Evolutionary conservation across 768 basidiomycete species (phyloP), one percentile per base, ranked within the genome.

Genomic region (Suillus brevipes): DNA sequence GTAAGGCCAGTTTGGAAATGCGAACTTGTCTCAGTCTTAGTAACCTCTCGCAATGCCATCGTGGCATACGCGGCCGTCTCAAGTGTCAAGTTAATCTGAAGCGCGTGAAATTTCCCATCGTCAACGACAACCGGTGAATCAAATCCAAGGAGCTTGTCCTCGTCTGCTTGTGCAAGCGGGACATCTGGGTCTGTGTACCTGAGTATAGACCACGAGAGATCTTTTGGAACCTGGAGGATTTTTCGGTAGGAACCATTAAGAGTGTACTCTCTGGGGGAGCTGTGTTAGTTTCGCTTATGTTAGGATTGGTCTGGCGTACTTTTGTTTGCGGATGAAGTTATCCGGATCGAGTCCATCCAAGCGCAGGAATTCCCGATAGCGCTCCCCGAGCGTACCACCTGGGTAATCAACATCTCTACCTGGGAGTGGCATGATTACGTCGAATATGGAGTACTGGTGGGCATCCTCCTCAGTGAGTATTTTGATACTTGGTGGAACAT

Each of bases 361-460:
- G 65, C 78, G 81, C 68, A 99, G 82, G 73, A 92, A 95, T 72
- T 91, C 87, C 66, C 82, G 83, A 76, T 97, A 98, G 60, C 87
- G 84, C 69, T 96, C 90, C 31, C 95, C 94, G n/a, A 98, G 85
- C 23, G 81, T 70, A 14, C 95, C 95, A 4, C 89, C 91, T 0
- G 97, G 97, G 75, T 94, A 98, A 40, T 90, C 90, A 23, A 99
- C 94, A 71, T 97, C 94, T 68, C 88, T 94, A 4, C 97, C 97
- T 36, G 97, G 96, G 23, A 99, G 80, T n/a, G 97, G 96, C 89
- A 99, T 94, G 67, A 99, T 87, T 63, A 99, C 92, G 77, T 99
- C 97, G 72, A 94, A 94, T 66, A 99, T 94, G 18, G 89, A 86
- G 77, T 95, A 91, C 64, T 90, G 87, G 71, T 87, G 81, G 55